These are phyloP conservation scores for Leccinum arenicola DNA, from an alignment of 768 basidiomycete species.

Conservation along the genomic window DNA sequence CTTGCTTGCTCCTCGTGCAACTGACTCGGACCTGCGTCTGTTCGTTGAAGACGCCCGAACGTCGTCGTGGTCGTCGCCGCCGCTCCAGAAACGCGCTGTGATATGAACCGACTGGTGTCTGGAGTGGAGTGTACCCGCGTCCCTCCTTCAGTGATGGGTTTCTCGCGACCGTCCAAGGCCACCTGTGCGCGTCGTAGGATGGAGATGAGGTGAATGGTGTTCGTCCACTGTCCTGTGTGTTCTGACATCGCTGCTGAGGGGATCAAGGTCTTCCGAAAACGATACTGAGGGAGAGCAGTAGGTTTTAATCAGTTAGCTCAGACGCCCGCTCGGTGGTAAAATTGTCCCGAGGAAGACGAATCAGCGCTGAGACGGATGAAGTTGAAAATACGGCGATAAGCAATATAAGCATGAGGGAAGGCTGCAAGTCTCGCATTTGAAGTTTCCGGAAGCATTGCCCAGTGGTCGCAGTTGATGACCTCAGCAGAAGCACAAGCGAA, in stretches of 20 bases:
- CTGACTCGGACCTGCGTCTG: too few species aligned
- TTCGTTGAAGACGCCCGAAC: conserved; percentile 14
- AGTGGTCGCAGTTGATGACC: neutral
- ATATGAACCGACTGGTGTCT: conserved; percentile 30
- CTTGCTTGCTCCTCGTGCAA: neutral
- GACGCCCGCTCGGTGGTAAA: neutral
- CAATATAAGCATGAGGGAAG: neutral
- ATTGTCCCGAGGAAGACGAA: neutral
- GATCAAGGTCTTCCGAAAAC: too few species aligned
- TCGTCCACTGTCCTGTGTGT: neutral
- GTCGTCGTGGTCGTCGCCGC: conserved; percentile 17
- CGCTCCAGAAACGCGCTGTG: conserved; percentile 35
- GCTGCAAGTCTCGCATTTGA: neutral
- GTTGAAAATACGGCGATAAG: neutral
- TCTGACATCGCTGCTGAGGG: conserved; percentile 11
- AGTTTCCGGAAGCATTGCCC: neutral
- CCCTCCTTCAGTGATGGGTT: conserved; percentile 9
- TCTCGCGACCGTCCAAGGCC: conserved; percentile 30
- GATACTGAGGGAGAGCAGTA: neutral
- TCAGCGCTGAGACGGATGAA: neutral
- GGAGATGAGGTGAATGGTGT: neutral
- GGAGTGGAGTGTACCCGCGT: neutral
- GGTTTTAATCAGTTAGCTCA: neutral
- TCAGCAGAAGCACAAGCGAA: neutral
- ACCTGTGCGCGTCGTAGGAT: conserved; percentile 39